These are phyloP conservation scores for Zostera marina DNA, from an alignment of 116 monocot genomes.

Conservation along the genomic window DNA sequence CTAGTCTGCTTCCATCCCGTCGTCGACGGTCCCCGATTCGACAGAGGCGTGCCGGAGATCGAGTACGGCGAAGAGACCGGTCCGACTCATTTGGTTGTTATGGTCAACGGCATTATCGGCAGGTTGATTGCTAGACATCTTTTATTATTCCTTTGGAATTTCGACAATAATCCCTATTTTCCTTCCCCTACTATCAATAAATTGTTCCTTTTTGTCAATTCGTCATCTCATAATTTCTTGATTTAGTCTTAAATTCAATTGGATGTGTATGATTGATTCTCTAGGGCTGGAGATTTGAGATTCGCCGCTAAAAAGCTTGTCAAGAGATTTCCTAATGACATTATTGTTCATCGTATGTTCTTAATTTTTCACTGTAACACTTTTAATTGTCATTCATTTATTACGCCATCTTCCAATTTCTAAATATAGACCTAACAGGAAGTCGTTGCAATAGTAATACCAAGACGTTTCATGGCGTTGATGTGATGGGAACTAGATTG, in stretches of 20 bases:
- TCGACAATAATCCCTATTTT: background rate
- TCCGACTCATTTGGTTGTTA: conserved; percentile 82
- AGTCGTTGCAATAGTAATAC: conserved; percentile 60
- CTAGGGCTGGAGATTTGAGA: conserved; percentile 81
- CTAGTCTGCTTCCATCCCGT: conserved; percentile 4
- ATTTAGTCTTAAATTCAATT: background rate
- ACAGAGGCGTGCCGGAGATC: conserved; percentile 3
- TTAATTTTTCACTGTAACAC: background rate
- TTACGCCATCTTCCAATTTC: background rate
- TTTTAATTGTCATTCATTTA: too few species aligned
- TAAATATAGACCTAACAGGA: too few species aligned
- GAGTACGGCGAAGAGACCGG: conserved; percentile 9
- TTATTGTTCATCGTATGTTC: conserved; percentile 78
- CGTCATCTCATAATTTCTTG: too few species aligned
- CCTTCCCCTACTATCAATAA: too few species aligned
- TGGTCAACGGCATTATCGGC: conserved; percentile 80
- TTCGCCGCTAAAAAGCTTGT: conserved; percentile 74
- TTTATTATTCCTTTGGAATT: background rate
- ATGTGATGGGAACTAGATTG: conserved; percentile 82
- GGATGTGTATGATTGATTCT: background rate
- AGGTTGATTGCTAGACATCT: conserved; percentile 18
- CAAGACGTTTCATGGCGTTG: conserved; percentile 85
- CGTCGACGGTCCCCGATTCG: conserved; percentile 1
- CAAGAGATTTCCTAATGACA: conserved; percentile 45
- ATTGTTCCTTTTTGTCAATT: too few species aligned